phyloP scores from a whole-genome alignment of 2,329 filamentous ascomycete species.

The Curvularia lunata region DNA sequence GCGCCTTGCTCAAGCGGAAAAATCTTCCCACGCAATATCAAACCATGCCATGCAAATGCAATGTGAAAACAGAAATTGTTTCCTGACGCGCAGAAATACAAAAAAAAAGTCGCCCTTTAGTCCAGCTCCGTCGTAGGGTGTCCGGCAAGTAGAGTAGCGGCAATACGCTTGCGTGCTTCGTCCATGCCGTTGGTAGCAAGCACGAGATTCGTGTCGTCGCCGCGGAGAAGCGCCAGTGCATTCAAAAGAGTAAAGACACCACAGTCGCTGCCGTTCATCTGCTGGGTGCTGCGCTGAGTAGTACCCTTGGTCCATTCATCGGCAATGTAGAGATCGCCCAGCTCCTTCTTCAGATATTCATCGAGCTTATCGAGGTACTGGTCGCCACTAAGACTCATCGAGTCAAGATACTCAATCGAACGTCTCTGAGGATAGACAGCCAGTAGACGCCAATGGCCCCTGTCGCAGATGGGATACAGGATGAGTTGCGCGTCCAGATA shows the following conservation, averaged over 20 bases:
- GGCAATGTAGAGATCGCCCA: conserved; percentile 62
- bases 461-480: conserved; percentile 71
- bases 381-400: conserved; percentile 57
- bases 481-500: conserved; percentile 71
- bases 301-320: conserved; percentile 66
- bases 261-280: conserved; percentile 75
- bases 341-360: conserved; percentile 64
- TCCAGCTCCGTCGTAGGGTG: conserved; percentile 33
- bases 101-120: conserved; percentile 12
- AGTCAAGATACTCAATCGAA: conserved; percentile 73
- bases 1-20: conserved; percentile 9
- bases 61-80: conserved; percentile 7
- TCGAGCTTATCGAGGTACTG: conserved; percentile 37
- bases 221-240: conserved; percentile 63
- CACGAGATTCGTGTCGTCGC: conserved; percentile 45
- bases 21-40: background rate
- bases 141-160: conserved; percentile 68
- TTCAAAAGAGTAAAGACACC: conserved; percentile 81
- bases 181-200: conserved; percentile 64
- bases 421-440: conserved; percentile 67
- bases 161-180: conserved; percentile 66
- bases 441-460: conserved; percentile 73
- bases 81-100: background rate
- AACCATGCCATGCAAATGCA: conserved; percentile 7
- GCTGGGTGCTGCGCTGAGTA: conserved; percentile 57